Evolutionary conservation across 164 flowering plant species (phyloP), one percentile per base, ranked within the genome.

Genomic region (Echeveria elegans): DNA sequence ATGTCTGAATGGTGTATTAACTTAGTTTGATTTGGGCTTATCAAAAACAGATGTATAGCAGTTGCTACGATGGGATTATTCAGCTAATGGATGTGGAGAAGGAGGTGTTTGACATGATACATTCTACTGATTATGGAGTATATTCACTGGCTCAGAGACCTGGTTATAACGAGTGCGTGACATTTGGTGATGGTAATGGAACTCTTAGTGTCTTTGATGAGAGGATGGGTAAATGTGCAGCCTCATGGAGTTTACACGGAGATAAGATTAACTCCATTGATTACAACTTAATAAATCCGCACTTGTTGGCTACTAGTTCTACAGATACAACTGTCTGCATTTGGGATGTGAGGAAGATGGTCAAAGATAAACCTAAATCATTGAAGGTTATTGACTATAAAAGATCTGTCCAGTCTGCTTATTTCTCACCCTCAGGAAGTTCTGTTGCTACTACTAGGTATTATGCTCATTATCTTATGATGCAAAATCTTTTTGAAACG

Each of bases 371-470:
- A 53, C 81, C 86, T 41, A 72, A 73, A 59, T 59, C 73, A 40
- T 40, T 88, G 76, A 82, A 68, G 69, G 76, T 45, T 18, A 67
- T 86, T 56, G 52, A 56, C 52, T 93, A 87, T 77, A 52, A 72
- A 41, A 81, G 73, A 77, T 78, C 95, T 67, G 89, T 86, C 40
- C 88, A 88, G 63, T 86, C 95, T 72, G 96, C 98, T 40, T 94
- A 85, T 68, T 94, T 94, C 78, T 94, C 98, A 31, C 97, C 97
- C 10, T 85, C 84, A 66, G 98, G 98, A 67, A 76, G 71, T 66
- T 76, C 38, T 66, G 87, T 94, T 65, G 95, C 88, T 31, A 89
- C 97, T 15, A 87, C 96, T 71, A 90, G 97, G 98, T 93, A 61
- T 63, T 70, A 12, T 29, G 63, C 47, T 67, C n/a, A 45, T 50